A percentile compares a stretch with the other conserved stretches of the same genome.
These are phyloP conservation scores for Colletotrichum musae DNA, from an alignment of 2,329 filamentous ascomycete species.

Conservation along the genomic window DNA sequence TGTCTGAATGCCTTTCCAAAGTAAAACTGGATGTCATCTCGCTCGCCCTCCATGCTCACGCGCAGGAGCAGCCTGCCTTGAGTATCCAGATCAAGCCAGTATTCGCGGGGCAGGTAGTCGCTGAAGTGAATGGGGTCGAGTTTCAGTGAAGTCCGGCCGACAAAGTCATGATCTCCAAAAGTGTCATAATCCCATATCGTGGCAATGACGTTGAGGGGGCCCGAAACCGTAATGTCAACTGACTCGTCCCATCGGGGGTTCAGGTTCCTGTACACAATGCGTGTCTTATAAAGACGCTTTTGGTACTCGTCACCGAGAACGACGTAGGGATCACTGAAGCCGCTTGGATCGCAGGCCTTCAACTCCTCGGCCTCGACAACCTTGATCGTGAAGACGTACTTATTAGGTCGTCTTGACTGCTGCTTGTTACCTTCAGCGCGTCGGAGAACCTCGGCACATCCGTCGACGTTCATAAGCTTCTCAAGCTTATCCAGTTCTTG, in stretches of 20 bases:
- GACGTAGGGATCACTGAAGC: constrained; percentile 95
- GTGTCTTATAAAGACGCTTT: constrained; percentile 94
- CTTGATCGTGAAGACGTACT: constrained; percentile 99
- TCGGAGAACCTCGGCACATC: constrained; percentile 85
- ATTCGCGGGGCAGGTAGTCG: constrained; percentile 95
- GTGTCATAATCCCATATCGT: constrained; percentile 99
- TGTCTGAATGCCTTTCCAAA: constrained; percentile 98
- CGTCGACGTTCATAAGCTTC: constrained; percentile 90
- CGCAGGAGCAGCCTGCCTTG: constrained; percentile 90
- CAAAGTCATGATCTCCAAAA: constrained; percentile 96
- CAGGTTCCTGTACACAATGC: constrained; percentile 89
- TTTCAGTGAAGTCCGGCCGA: constrained; percentile 96
- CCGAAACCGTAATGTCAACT: constrained; percentile 93
- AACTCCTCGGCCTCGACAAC: constrained; percentile 98
- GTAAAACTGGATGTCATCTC: constrained; percentile 98
- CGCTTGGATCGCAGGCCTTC: constrained; percentile 97
- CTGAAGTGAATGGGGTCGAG: constrained; percentile 98
- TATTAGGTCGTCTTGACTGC: constrained; percentile 77
- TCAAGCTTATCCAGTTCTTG: constrained; percentile 93
- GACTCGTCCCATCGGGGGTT: constrained; percentile 98
- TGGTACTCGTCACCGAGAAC: constrained; percentile 98
- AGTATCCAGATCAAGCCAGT: constrained; percentile 97
- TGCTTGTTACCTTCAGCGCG: constrained; percentile 78
- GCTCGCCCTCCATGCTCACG: constrained; percentile 98
- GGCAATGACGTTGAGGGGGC: constrained; percentile 92